Evolutionary conservation across 1,284 basidiomycete species (phyloP).

Genomic region (Trametes sp.): DNA sequence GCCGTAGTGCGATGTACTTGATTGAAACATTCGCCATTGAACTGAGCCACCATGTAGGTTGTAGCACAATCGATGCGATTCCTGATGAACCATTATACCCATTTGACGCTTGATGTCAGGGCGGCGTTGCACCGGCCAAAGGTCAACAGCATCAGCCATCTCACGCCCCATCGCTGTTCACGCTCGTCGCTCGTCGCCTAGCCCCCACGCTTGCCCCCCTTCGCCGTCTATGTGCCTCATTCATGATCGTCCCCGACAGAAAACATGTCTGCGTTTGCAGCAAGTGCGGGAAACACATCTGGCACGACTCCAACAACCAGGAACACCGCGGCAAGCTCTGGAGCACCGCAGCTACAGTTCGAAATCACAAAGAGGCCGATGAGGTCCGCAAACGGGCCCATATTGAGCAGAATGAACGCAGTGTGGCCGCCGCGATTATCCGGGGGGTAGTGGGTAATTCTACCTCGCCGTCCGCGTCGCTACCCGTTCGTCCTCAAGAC

Average conservation of each 20-base stretch:
- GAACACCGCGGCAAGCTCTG: background rate
- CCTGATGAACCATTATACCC: no score
- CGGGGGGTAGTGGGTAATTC: background rate
- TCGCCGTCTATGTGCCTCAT: no score
- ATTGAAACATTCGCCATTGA: no score
- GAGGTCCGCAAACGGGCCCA: background rate
- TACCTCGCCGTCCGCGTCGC: background rate
- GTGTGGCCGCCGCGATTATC: background rate
- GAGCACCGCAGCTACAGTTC: background rate
- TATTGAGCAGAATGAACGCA: background rate
- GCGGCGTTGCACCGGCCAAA: no score
- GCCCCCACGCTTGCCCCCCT: no score
- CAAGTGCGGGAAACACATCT: background rate
- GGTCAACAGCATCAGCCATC: no score
- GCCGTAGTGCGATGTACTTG: no score
- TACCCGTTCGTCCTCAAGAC: background rate
- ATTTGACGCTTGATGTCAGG: no score
- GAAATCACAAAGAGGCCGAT: background rate
- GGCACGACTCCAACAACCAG: background rate
- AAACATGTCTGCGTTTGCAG: slow-evolving; percentile 1
- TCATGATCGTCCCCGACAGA: background rate
- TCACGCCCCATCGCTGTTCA: no score
- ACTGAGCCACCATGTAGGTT: no score
- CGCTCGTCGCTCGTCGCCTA: no score
- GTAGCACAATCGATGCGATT: no score